phyloP scores from a whole-genome alignment of 306 rosid genomes.

The Mimosa pudica region DNA sequence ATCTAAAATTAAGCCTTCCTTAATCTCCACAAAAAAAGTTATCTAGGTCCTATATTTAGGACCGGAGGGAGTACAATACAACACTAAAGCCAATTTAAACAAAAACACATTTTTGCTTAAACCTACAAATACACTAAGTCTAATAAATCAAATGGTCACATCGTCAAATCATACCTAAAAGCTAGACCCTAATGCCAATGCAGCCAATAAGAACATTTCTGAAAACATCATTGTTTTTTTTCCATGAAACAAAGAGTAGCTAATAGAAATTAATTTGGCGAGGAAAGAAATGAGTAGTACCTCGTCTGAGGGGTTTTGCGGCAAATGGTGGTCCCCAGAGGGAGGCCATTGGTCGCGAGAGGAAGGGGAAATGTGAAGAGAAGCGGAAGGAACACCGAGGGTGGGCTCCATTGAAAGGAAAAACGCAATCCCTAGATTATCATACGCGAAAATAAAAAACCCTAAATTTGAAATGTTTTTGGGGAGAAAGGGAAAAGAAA shows the following conservation, averaged over 20 bases:
- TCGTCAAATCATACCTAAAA: background rate
- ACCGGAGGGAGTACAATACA: too few species aligned
- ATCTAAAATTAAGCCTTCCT: too few species aligned
- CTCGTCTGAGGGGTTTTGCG: conserved; percentile 70
- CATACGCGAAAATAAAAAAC: conserved; percentile 14
- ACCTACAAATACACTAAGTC: background rate
- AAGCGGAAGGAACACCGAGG: conserved; percentile 53
- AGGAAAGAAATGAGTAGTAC: conserved; percentile 55
- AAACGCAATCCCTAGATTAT: conserved; percentile 57
- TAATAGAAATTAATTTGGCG: conserved; percentile 6
- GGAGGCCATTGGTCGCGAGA: conserved; percentile 88
- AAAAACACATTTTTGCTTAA: conserved; percentile 18
- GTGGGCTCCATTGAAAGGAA: conserved; percentile 76
- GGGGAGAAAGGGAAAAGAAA: conserved; percentile 6
- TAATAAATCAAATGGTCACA: conserved; percentile 10
- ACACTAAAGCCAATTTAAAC: background rate
- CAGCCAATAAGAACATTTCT: background rate
- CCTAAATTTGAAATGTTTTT: conserved; percentile 41
- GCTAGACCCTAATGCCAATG: conserved; percentile 40
- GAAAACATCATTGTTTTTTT: background rate
- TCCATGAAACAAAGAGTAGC: conserved; percentile 4
- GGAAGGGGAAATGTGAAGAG: conserved; percentile 59
- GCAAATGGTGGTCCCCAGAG: conserved; percentile 76
- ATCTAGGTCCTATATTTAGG: too few species aligned
- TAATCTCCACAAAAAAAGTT: too few species aligned